Conservation (phyloP, 805 yeast genomes). For the Candida ortonii region DNA sequence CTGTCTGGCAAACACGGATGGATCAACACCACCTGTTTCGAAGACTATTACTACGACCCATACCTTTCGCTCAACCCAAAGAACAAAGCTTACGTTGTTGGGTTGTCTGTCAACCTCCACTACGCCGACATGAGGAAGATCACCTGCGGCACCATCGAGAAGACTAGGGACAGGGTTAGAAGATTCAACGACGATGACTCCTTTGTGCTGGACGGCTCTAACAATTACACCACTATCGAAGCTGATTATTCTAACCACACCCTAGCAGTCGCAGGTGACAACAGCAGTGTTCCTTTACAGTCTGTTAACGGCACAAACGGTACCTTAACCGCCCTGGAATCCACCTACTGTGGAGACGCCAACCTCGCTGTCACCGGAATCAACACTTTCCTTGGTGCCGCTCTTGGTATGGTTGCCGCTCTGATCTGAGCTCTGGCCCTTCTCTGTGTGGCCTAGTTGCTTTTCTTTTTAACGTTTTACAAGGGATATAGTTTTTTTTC, state of each 20-base stretch:
- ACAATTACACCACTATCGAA: slow-evolving; percentile 1
- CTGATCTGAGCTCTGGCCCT: slow-evolving; percentile 13
- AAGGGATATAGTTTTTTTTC: slow-evolving; percentile 3
- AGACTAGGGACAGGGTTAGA: slow-evolving; percentile 27
- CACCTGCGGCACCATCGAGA: slow-evolving; percentile 60
- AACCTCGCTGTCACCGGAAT: slow-evolving; percentile 15
- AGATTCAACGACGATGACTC: slow-evolving; percentile 24
- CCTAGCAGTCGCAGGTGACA: slow-evolving; percentile 3
- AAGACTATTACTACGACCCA: slow-evolving; percentile 60
- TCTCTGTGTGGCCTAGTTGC: neutral
- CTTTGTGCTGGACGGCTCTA: slow-evolving; percentile 12
- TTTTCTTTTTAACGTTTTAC: slow-evolving; percentile 1
- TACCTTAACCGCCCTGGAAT: slow-evolving; percentile 14
- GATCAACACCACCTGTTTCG: slow-evolving; percentile 68
- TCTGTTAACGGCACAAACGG: slow-evolving; percentile 16
- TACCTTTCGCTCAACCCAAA: slow-evolving; percentile 58
- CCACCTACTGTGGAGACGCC: slow-evolving; percentile 24
- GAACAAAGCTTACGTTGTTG: slow-evolving; percentile 58
- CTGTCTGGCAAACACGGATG: slow-evolving; percentile 76
- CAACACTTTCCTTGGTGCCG: slow-evolving; percentile 17
- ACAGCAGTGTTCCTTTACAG: slow-evolving; percentile 5
- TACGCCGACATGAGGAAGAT: slow-evolving; percentile 51
- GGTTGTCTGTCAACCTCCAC: slow-evolving; percentile 55
- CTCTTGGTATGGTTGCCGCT: slow-evolving; percentile 25
- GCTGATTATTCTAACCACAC: slow-evolving; percentile 9